These are phyloP conservation scores for Magnusiomyces ingens DNA, from an alignment of 1,139 yeast genomes.

Conservation along the genomic window DNA sequence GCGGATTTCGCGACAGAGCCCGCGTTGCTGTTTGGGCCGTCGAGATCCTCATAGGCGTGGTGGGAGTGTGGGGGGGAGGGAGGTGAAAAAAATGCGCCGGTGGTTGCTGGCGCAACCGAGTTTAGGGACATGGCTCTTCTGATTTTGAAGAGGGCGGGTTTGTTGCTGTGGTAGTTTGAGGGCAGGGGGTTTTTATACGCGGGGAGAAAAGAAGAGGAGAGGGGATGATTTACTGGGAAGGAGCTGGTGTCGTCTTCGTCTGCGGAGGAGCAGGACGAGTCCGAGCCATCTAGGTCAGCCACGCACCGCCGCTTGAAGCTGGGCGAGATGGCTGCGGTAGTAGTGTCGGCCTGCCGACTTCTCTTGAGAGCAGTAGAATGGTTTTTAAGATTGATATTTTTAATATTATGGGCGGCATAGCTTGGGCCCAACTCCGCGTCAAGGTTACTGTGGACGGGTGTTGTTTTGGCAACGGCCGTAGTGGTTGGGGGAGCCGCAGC, in stretches of 20 bases:
- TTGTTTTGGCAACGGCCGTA: no score
- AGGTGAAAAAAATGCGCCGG: background rate
- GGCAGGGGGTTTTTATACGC: background rate
- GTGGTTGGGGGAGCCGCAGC: no score
- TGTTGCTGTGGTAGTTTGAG: background rate
- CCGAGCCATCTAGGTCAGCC: background rate
- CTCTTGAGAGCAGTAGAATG: background rate
- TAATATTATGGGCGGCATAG: no score
- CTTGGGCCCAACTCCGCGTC: no score
- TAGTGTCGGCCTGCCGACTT: background rate
- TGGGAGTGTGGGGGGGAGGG: slow-evolving; percentile 1
- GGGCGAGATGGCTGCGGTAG: background rate
- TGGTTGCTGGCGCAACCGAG: slow-evolving; percentile 1
- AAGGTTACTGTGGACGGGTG: no score
- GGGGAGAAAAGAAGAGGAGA: background rate
- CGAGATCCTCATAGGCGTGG: no score
- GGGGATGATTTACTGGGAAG: background rate
- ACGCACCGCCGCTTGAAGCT: background rate
- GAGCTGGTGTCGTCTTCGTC: background rate
- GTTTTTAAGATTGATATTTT: no score
- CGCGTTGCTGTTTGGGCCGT: no score
- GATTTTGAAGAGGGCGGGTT: background rate
- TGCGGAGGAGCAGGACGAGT: background rate
- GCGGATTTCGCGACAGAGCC: background rate
- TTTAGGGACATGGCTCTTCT: background rate